A percentile compares a stretch with the other conserved stretches of the same genome.
These are phyloP conservation scores for Tylopilus intermedius DNA, from an alignment of 768 basidiomycete species.

Conservation along the genomic window DNA sequence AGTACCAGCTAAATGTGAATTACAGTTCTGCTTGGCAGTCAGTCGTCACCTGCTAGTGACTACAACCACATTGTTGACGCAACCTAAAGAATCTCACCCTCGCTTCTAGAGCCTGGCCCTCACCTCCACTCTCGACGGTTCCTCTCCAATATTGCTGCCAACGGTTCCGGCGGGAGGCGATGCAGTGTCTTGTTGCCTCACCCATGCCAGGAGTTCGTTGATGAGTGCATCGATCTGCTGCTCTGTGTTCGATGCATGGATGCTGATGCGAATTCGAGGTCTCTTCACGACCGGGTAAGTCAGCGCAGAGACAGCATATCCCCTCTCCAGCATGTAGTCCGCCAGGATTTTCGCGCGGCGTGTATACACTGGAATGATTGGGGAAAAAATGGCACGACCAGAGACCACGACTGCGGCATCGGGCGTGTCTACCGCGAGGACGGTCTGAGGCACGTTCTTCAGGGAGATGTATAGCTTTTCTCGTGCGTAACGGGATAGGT, in stretches of 20 bases:
- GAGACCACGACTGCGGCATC: neutral
- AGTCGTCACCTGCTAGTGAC: too few species aligned
- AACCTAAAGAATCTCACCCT: too few species aligned
- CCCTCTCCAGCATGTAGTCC: conserved; percentile 12
- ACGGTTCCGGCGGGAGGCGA: neutral
- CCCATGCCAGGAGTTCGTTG: conserved; percentile 12
- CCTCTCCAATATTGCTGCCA: neutral
- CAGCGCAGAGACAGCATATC: conserved; percentile 8
- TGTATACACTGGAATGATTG: conserved; percentile 20
- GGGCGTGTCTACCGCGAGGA: conserved; percentile 1
- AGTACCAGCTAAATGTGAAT: too few species aligned
- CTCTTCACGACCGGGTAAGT: conserved; percentile 15
- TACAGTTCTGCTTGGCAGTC: too few species aligned
- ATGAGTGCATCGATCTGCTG: conserved; percentile 12
- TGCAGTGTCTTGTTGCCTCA: neutral
- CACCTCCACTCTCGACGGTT: neutral
- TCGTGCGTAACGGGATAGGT: conserved; percentile 12
- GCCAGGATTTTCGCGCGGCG: conserved; percentile 9
- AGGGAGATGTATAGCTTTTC: conserved; percentile 4
- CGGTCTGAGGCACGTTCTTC: conserved; percentile 1
- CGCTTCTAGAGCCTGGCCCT: conserved; percentile 12
- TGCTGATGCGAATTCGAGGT: conserved; percentile 14
- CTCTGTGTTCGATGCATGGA: conserved; percentile 19
- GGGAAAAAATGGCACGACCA: conserved; percentile 10
- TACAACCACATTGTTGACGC: too few species aligned